Percentiles rank a stretch among this genome's conserved stretches.
Evolutionary conservation across 1,284 basidiomycete genomes (phyloP).

Genomic region (Anthracocystis walkeri): DNA sequence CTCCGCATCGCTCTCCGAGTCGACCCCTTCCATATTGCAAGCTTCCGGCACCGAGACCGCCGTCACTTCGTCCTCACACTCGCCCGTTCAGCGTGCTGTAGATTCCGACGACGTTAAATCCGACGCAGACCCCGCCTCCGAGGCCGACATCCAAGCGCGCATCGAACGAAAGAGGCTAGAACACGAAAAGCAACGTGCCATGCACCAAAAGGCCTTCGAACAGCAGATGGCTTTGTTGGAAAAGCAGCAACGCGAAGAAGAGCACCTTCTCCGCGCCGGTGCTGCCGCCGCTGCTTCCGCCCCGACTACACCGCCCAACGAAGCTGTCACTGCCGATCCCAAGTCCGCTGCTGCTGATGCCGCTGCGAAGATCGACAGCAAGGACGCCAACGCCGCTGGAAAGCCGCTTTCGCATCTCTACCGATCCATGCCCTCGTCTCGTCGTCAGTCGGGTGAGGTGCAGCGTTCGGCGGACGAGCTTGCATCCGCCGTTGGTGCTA

Average conservation of each 20-base stretch:
- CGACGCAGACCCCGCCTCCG: constrained; percentile 2
- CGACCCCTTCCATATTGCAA: constrained; percentile 38
- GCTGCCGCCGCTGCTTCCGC: constrained; percentile 39
- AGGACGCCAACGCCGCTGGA: constrained; percentile 1
- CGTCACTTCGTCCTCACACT: constrained; percentile 29
- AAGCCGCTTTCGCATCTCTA: constrained; percentile 22
- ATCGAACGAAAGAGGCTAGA: constrained; percentile 59
- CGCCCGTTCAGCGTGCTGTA: constrained; percentile 15
- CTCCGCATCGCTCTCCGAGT: constrained; percentile 48
- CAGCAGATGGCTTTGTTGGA: constrained; percentile 59
- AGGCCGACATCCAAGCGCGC: constrained; percentile 47
- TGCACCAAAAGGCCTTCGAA: constrained; percentile 59
- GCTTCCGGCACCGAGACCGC: constrained; percentile 29
- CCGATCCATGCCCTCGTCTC: constrained; percentile 52
- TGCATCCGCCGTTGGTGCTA: constrained; percentile 30
- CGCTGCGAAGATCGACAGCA: neutral
- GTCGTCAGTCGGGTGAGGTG: constrained; percentile 26
- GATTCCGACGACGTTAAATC: constrained; percentile 23
- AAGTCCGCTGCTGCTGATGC: constrained; percentile 24
- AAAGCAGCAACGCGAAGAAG: constrained; percentile 57
- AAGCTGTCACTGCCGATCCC: constrained; percentile 20
- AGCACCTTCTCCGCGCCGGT: constrained; percentile 35
- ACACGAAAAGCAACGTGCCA: constrained; percentile 58
- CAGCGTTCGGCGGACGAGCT: constrained; percentile 29
- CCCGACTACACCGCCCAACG: constrained; percentile 48